phyloP scores from a whole-genome alignment of 2,329 filamentous ascomycete species.

The Sporothrix inflata region DNA sequence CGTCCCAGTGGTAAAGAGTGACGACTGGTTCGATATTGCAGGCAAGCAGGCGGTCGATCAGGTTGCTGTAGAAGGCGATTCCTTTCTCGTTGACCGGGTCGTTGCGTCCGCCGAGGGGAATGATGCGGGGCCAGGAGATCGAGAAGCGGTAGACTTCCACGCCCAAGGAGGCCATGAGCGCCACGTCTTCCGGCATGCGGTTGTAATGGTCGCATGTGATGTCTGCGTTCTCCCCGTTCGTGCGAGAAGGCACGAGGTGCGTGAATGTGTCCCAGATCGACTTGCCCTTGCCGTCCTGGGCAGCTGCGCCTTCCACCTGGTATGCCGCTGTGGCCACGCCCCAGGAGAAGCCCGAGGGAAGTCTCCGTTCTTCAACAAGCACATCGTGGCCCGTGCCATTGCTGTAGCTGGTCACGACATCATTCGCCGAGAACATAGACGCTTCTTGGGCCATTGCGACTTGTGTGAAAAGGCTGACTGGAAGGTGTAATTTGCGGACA shows the following conservation, averaged over 20 bases:
- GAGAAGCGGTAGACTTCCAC: constrained; percentile 81
- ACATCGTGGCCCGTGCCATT: neutral
- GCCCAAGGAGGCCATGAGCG: constrained; percentile 72
- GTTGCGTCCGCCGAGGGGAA: constrained; percentile 77
- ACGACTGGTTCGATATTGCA: constrained; percentile 78
- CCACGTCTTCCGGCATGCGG: constrained; percentile 74
- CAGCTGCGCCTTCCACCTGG: constrained; percentile 78
- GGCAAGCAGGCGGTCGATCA: constrained; percentile 75
- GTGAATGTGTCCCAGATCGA: constrained; percentile 90
- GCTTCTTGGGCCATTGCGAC: neutral
- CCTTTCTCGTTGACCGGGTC: constrained; percentile 80
- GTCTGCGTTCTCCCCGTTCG: constrained; percentile 72
- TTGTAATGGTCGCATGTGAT: constrained; percentile 87
- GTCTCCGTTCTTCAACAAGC: neutral
- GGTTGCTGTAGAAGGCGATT: constrained; percentile 74
- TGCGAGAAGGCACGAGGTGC: constrained; percentile 77
- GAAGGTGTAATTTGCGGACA: neutral
- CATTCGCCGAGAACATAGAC: constrained; percentile 3
- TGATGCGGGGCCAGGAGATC: constrained; percentile 80
- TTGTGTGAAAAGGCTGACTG: no score
- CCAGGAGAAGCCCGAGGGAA: constrained; percentile 49
- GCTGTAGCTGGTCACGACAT: neutral
- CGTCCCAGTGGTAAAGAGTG: constrained; percentile 88
- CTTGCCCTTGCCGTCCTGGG: constrained; percentile 75
- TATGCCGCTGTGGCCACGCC: constrained; percentile 82